Evolutionary conservation across 1,284 basidiomycete species (phyloP).

Genomic region (Austroboletus niveus): DNA sequence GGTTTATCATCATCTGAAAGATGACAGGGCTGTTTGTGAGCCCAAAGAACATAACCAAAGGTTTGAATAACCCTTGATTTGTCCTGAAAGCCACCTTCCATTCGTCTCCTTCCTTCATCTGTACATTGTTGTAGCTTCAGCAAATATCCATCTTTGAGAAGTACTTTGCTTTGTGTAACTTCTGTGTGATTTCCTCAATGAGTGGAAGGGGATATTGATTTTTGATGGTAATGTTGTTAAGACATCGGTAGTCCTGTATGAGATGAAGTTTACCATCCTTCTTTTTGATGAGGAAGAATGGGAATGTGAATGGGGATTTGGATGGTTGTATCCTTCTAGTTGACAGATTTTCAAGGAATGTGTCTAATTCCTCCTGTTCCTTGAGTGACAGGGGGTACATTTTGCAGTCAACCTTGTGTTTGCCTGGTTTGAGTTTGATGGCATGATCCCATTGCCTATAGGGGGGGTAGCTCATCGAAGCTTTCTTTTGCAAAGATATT

Average conservation of each 20-base stretch:
- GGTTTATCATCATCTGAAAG: too few species aligned
- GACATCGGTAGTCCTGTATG: background rate
- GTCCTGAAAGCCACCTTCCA: too few species aligned
- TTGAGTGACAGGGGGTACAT: background rate
- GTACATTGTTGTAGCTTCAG: too few species aligned
- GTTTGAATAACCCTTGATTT: too few species aligned
- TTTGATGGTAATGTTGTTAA: background rate
- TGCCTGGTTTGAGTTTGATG: background rate
- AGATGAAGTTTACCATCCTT: background rate
- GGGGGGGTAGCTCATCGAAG: background rate
- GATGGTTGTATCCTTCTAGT: background rate
- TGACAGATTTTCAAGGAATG: too few species aligned
- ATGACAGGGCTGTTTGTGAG: too few species aligned
- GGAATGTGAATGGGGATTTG: background rate
- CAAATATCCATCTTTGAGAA: background rate
- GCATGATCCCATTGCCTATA: background rate
- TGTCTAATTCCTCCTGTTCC: background rate
- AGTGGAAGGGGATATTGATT: background rate
- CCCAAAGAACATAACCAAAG: too few species aligned
- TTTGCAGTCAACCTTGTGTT: slow-evolving; percentile 1
- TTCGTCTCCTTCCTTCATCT: too few species aligned
- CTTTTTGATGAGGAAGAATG: background rate
- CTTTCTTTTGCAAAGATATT: background rate
- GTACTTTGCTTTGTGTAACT: too few species aligned
- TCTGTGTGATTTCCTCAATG: background rate